A percentile compares a stretch with the other conserved stretches of the same genome.
phyloP scores from a whole-genome alignment of 106 monocot genomes.

The Agapanthus africanus region DNA sequence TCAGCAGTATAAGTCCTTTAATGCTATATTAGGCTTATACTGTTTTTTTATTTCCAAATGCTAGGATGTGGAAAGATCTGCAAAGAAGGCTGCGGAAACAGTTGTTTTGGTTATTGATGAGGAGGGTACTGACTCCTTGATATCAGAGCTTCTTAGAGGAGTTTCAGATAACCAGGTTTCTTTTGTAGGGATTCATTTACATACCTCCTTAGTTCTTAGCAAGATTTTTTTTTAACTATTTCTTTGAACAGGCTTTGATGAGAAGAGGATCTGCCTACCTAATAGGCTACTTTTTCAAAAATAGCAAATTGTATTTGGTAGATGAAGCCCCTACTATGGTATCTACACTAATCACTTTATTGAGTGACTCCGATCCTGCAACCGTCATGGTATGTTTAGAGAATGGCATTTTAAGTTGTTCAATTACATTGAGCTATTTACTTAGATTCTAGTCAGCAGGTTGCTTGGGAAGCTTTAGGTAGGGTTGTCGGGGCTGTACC shows the following conservation, averaged over 20 bases:
- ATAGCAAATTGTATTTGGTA: constrained; percentile 83
- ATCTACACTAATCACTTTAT: constrained; percentile 64
- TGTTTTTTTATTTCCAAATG: neutral
- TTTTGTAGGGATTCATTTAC: neutral
- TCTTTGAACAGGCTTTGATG: constrained; percentile 52
- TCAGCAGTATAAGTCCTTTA: too few relatives aligned
- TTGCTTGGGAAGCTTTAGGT: constrained; percentile 86
- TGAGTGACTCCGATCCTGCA: constrained; percentile 77
- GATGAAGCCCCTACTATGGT: constrained; percentile 80
- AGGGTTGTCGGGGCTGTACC: constrained; percentile 80
- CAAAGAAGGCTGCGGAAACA: constrained; percentile 94
- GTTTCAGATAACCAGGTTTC: constrained; percentile 67
- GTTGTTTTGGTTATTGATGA: constrained; percentile 88
- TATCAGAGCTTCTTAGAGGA: constrained; percentile 75
- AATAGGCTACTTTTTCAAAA: constrained; percentile 89
- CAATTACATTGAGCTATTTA: constrained; percentile 4
- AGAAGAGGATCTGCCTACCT: constrained; percentile 82
- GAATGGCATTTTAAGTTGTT: neutral
- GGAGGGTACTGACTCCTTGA: constrained; percentile 67
- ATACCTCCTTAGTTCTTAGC: neutral
- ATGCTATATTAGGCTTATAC: neutral
- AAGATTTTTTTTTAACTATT: neutral
- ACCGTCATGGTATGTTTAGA: constrained; percentile 48
- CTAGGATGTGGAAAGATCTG: constrained; percentile 69
- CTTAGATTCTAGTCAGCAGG: constrained; percentile 31